Evolutionary conservation across 2,329 filamentous ascomycete genomes (phyloP).

Genomic region (Emydomyces testavorans): DNA sequence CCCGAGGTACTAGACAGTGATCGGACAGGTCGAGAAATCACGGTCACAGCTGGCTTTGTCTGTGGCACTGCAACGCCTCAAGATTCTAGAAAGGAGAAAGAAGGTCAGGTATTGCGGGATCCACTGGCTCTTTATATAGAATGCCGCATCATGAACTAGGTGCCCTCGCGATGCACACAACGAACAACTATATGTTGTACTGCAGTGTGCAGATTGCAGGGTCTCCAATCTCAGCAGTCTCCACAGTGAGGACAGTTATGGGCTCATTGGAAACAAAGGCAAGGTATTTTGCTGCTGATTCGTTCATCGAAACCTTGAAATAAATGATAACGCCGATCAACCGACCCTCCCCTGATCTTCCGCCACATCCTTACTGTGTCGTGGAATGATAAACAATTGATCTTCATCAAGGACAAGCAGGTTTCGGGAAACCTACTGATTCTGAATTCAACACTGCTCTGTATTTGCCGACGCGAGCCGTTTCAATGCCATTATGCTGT

Average conservation of each 20-base stretch:
- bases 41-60: neutral
- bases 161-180: neutral
- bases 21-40: neutral
- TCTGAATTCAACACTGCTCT: no score
- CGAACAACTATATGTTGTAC: no score
- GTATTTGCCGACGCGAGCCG: constrained; percentile 1
- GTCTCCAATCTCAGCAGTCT: neutral
- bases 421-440: constrained; percentile 5
- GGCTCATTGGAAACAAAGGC: no score
- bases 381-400: neutral
- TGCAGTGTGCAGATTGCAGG: constrained; percentile 2
- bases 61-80: neutral
- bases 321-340: neutral
- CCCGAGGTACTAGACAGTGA: neutral
- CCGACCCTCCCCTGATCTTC: neutral
- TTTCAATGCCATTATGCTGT: no score
- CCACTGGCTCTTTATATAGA: neutral
- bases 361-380: neutral
- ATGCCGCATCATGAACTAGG: neutral
- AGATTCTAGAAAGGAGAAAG: neutral
- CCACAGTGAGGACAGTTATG: no score
- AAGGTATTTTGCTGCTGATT: neutral
- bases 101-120: neutral
- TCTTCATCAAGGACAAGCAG: constrained; percentile 1
- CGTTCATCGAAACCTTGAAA: neutral